Conservation (phyloP, 2,329 filamentous ascomycete genomes). For the Aspergillus awamori region DNA sequence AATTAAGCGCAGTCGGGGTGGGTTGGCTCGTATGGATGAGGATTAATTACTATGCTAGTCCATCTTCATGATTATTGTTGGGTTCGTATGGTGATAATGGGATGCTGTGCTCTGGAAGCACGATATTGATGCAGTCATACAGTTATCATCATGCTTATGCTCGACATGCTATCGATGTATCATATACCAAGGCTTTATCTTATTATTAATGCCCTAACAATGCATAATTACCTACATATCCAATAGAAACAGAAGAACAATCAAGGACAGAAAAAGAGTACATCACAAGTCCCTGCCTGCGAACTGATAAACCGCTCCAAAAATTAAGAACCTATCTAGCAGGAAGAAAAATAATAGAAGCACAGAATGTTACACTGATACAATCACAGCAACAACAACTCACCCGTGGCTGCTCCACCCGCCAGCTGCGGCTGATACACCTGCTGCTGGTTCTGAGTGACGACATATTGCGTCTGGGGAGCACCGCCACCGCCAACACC, state of each 20-base stretch:
- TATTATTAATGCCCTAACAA: not conserved
- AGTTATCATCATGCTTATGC: not conserved
- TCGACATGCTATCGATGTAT: not conserved
- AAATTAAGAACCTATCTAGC: slow-evolving; percentile 9
- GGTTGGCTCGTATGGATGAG: slow-evolving; percentile 35
- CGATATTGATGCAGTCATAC: not conserved
- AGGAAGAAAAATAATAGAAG: not conserved
- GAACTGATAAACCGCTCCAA: slow-evolving; percentile 12
- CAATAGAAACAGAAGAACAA: not conserved
- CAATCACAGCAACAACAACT: slow-evolving; percentile 67
- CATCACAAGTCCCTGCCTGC: slow-evolving; percentile 20
- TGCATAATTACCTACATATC: not conserved
- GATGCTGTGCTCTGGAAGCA: slow-evolving; percentile 5
- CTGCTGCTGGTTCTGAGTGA: slow-evolving; percentile 80
- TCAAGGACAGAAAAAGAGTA: not conserved
- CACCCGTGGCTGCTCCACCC: slow-evolving; percentile 67
- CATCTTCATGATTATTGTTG: too few species aligned
- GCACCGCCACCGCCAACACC: slow-evolving; percentile 64
- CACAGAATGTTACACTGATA: slow-evolving; percentile 22
- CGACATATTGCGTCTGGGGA: slow-evolving; percentile 61
- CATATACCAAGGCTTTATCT: not conserved
- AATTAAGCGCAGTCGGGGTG: slow-evolving; percentile 38
- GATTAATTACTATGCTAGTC: slow-evolving; percentile 12
- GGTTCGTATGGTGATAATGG: too few species aligned
- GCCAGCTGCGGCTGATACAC: slow-evolving; percentile 70